Base-by-base conservation (phyloP, 768 basidiomycete species). In the Leccinellum rugosiceps region DNA sequence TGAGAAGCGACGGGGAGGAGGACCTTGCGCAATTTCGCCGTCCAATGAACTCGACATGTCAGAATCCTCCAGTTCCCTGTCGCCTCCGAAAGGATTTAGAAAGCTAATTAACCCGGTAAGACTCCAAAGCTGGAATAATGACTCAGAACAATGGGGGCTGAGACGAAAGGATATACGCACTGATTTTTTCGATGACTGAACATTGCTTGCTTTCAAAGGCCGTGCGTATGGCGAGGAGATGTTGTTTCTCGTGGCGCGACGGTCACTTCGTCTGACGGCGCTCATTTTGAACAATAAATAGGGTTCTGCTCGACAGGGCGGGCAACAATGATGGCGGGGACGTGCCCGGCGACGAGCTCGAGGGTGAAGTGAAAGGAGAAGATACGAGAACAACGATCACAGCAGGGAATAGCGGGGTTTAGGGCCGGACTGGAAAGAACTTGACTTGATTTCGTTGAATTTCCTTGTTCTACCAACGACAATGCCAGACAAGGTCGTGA, bases 151-250 rank as follows among this genome's bases (percentile, higher is more conserved):
- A 50, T 43, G 23, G 53, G 54, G 54, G 0, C 1, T 11, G 26
- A 50, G 38, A 41, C 10, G 8, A 7, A 43, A 38, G 25, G 38
- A 31, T 34, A 14, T 34, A 63, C 78, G 57, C 56, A 83, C 83
- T 30, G 83, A 77, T 79, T 83, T 81, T 74, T 79, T 74, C 30
- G 61, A 56, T 69, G 56, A 67, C 45, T 32, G 61, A 35, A 5
- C 74, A 62, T 48, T 63, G 57, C 32, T 65, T 19, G 65, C 56
- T 49, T 60, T 65, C 15, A 59, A 38, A 41, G 72, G 73, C 26
- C 86, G 78, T 52, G 77, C 69, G 68, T 90, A 90, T 0, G 88
- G 88, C 3, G 77, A 79, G n/a, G 82, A 74, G 34, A 71, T 57
- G n/a, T 58, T 65, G 57, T 62, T 72, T 64, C 74, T 76, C 44